A percentile compares a stretch with the other conserved stretches of the same genome.
phyloP scores from a whole-genome alignment of 1,284 basidiomycete genomes.

The Apiotrichum porosum region DNA sequence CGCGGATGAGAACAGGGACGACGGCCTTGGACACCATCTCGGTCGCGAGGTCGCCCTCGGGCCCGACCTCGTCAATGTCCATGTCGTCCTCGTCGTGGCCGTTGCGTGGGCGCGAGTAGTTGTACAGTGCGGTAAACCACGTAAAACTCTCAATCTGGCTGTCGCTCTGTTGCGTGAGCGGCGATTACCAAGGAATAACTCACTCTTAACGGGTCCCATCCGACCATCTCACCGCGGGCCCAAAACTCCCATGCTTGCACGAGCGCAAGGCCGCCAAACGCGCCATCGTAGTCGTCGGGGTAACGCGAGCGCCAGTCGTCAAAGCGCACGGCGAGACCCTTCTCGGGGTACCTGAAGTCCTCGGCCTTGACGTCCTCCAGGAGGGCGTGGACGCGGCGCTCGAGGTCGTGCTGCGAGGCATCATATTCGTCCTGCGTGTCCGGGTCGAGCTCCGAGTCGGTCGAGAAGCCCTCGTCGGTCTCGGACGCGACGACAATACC shows the following conservation, averaged over 20 bases:
- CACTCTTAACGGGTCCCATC: conserved; percentile 83
- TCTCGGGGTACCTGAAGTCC: conserved; percentile 76
- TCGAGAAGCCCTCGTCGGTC: conserved; percentile 67
- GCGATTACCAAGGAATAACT: conserved; percentile 23
- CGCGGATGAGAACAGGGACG: conserved; percentile 66
- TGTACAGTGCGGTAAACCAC: conserved; percentile 75
- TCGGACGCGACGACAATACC: conserved; percentile 2
- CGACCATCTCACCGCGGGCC: conserved; percentile 75
- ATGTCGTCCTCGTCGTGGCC: conserved; percentile 38
- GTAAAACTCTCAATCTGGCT: conserved; percentile 68
- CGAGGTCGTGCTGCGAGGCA: conserved; percentile 59
- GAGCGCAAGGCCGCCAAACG: conserved; percentile 83
- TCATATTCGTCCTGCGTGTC: conserved; percentile 67
- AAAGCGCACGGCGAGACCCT: conserved; percentile 67
- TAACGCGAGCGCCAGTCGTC: conserved; percentile 71
- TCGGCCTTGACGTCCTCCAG: conserved; percentile 74
- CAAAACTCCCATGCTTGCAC: conserved; percentile 96
- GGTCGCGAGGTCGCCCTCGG: conserved; percentile 80
- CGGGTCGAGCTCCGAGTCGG: conserved; percentile 65
- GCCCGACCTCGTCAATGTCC: conserved; percentile 58
- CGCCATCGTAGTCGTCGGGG: conserved; percentile 75
- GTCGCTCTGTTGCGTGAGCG: conserved; percentile 51
- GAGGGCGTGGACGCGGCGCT: conserved; percentile 56
- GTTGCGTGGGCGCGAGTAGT: conserved; percentile 62
- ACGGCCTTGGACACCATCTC: conserved; percentile 80